Evolutionary conservation across 2,329 filamentous ascomycete species (phyloP).

Genomic region (Verticillium tricorpus): DNA sequence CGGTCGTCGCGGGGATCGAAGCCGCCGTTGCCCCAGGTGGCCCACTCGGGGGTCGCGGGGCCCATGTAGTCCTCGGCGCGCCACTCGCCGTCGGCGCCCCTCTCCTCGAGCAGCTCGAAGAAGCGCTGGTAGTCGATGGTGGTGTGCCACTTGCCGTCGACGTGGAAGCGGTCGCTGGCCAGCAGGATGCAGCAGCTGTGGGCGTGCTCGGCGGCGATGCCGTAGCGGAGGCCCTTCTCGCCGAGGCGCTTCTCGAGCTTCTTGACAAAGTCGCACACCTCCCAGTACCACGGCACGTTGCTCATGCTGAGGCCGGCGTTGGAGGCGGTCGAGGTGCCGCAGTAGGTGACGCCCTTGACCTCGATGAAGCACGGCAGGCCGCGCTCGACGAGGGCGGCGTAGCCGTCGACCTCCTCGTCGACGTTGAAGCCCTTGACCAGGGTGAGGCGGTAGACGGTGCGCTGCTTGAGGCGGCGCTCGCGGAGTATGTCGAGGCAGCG

Average conservation of each 20-base stretch:
- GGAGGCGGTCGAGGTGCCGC: constrained; percentile 80
- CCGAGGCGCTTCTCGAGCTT: constrained; percentile 67
- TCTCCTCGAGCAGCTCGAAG: constrained; percentile 75
- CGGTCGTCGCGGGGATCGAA: constrained; percentile 88
- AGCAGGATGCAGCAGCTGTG: constrained; percentile 91
- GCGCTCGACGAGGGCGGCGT: constrained; percentile 81
- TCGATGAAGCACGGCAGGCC: constrained; percentile 90
- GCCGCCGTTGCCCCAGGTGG: constrained; percentile 87
- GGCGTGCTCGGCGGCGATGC: constrained; percentile 90
- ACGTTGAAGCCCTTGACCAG: constrained; percentile 98
- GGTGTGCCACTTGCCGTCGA: constrained; percentile 81
- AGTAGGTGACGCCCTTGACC: constrained; percentile 95
- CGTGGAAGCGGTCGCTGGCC: constrained; percentile 74
- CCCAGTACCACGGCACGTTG: constrained; percentile 94
- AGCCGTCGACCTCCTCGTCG: constrained; percentile 86
- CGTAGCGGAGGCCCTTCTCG: constrained; percentile 71
- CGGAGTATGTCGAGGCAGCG: constrained; percentile 85
- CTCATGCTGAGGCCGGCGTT: constrained; percentile 91
- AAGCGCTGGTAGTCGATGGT: constrained; percentile 86
- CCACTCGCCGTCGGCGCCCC: constrained; percentile 63
- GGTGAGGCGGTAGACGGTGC: constrained; percentile 91
- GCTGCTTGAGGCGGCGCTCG: constrained; percentile 76
- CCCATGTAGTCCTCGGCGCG: constrained; percentile 88
- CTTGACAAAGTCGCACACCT: constrained; percentile 77
- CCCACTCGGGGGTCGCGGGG: constrained; percentile 83